phyloP scores from a whole-genome alignment of 305 asterid genomes.

The Fraxinus ornus region DNA sequence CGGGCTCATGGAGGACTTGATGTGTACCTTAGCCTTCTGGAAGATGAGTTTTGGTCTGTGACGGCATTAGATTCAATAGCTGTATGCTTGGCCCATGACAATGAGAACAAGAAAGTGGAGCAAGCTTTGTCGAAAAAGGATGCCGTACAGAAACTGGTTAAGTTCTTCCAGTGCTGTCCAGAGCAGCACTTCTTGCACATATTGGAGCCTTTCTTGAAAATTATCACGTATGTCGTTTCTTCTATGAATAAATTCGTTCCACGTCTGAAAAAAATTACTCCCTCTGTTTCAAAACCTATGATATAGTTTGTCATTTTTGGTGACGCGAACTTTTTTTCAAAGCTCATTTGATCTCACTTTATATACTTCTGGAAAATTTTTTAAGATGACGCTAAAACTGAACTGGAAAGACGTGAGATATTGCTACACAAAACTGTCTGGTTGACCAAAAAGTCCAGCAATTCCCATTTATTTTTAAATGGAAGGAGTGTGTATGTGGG shows the following conservation, averaged over 20 bases:
- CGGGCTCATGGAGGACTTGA: constrained; percentile 99
- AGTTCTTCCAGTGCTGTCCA: constrained; percentile 89
- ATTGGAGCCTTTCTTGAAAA: constrained; percentile 96
- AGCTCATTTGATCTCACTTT: background rate
- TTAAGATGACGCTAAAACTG: background rate
- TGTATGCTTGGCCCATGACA: constrained; percentile 96
- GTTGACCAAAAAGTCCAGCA: background rate
- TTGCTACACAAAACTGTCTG: background rate
- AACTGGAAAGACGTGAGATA: background rate
- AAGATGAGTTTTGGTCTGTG: constrained; percentile 93
- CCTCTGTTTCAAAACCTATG: background rate
- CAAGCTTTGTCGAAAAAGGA: constrained; percentile 90
- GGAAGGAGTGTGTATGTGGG: background rate
- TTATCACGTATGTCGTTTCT: constrained; percentile 76
- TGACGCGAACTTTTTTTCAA: background rate
- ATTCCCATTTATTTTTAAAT: background rate
- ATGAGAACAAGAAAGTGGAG: constrained; percentile 89
- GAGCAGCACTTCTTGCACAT: constrained; percentile 95
- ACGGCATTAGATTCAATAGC: constrained; percentile 99
- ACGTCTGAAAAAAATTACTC: background rate
- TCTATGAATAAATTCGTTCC: background rate
- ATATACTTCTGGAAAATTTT: background rate
- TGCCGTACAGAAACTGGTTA: constrained; percentile 88
- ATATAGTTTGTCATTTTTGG: background rate
- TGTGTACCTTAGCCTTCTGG: constrained; percentile 92